A percentile compares a stretch with the other conserved stretches of the same genome.
Conservation (phyloP, 2,329 filamentous ascomycete genomes). For the Colletotrichum spaethianum region DNA sequence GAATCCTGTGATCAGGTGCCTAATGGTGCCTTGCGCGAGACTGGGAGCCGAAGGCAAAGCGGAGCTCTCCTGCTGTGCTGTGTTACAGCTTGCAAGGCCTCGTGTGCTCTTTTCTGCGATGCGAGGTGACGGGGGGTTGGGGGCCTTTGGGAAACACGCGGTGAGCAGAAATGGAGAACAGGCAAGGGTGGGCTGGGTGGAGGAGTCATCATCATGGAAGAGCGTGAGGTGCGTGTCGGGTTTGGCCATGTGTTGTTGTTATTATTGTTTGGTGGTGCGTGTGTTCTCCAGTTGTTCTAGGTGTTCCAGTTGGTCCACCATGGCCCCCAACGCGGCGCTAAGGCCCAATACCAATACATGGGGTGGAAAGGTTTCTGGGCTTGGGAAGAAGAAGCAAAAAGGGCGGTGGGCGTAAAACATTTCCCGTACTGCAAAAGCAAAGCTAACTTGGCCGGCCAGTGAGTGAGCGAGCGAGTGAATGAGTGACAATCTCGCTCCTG, state of each 20-base stretch:
- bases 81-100: not conserved
- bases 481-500: not conserved
- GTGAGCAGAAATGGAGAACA: constrained; percentile 32
- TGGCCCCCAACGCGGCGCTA: constrained; percentile 2
- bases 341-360: not conserved
- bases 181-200: constrained; percentile 1
- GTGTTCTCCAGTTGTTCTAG: constrained; percentile 23
- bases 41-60: constrained; percentile 13
- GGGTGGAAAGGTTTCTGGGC: not conserved
- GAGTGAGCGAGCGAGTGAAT: not conserved
- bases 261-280: not conserved
- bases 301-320: constrained; percentile 7
- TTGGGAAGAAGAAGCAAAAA: constrained; percentile 34
- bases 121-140: constrained; percentile 38
- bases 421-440: constrained; percentile 34
- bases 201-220: constrained; percentile 10
- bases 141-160: constrained; percentile 30
- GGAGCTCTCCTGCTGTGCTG: constrained; percentile 13
- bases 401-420: constrained; percentile 37
- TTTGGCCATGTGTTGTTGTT: constrained; percentile 4
- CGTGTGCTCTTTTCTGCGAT: constrained; percentile 14
- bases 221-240: constrained; percentile 11
- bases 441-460: constrained; percentile 16
- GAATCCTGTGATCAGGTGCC: constrained; percentile 28
- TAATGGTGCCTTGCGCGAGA: constrained; percentile 28